Evolutionary conservation across 139 green algal species (phyloP).

Genomic region (Nannochloris sp.): DNA sequence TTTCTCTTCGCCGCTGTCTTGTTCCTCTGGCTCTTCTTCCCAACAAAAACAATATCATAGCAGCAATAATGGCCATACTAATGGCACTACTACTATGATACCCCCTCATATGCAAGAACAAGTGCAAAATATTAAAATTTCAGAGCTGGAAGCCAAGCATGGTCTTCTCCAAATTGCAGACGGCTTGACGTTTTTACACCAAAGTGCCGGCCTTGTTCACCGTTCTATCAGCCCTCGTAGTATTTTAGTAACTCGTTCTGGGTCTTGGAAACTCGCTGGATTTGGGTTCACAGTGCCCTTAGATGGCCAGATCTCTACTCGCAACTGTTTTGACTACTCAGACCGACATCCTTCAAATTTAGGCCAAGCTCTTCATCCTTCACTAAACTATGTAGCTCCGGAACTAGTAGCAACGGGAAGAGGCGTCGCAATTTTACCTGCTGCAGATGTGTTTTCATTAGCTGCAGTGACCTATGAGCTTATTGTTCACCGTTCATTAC

Average conservation of each 20-base stretch:
- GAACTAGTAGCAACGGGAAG: constrained; percentile 50
- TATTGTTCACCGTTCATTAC: constrained; percentile 25
- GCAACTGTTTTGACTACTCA: constrained; percentile 9
- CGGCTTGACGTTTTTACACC: constrained; percentile 71
- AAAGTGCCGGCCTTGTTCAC: constrained; percentile 65
- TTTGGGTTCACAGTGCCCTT: constrained; percentile 41
- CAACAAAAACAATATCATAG: no score
- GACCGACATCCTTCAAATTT: constrained; percentile 25
- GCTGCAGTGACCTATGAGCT: constrained; percentile 56
- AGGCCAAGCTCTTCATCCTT: constrained; percentile 22
- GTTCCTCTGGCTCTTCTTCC: no score
- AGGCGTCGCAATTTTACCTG: constrained; percentile 12
- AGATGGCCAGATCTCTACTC: background rate
- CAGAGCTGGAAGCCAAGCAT: constrained; percentile 72
- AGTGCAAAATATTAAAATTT: constrained; percentile 14
- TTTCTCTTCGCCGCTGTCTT: no score
- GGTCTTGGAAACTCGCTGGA: constrained; percentile 68
- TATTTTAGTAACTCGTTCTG: constrained; percentile 33
- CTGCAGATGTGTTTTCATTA: constrained; percentile 71
- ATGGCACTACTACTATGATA: background rate
- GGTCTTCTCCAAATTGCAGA: constrained; percentile 58
- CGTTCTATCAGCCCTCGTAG: constrained; percentile 44
- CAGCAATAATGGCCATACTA: no score
- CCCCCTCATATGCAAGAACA: background rate
- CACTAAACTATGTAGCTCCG: constrained; percentile 60